Evolutionary conservation across 2,329 filamentous ascomycete genomes (phyloP), one percentile per base, ranked within the genome.

Genomic region (Aspergillus sp.): DNA sequence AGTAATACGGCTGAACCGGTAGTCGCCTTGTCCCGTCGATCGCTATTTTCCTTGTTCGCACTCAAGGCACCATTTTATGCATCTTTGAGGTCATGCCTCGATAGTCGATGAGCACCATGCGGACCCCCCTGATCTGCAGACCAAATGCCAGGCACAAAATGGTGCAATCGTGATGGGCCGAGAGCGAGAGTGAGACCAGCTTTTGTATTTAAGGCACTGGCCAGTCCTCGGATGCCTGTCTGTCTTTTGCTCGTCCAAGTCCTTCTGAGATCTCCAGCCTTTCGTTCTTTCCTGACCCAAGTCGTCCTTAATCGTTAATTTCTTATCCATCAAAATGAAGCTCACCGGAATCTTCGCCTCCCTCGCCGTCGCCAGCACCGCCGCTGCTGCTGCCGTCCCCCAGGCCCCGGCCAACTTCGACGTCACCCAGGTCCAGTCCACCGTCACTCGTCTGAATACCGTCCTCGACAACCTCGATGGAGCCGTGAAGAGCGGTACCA

Each of bases 341-440:
- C 69, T 74, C 68, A 69, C 70, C 62, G 68, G 68, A 65, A 62
- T 75, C 52, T 48, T 68, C 41, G 55, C 68, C 53, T 68, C 71
- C 37, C 61, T 75, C 24, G 70, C 70, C 43, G 43, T 74, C 52
- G 68, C 67, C 54, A 62, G 70, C 61, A 57, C 66, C 59, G 67
- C 66, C 46, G 68, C 66, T 40, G 65, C 70, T 31, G 66, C 65
- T 35, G 70, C 69, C 44, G 59, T 74, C 31, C 71, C 72, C 2
- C 6, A 8, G 27, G 9, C 27, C 6, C 6, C 27, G 27, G 9
- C 27, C 11, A 45, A 39, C 46, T 31, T 52, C n/a, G 39, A 55
- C 50, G 39, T 49, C 31, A 53, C 54, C 23, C 27, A 52, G 27
- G 37, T 66, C 45, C 48, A 60, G 37, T 45, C 49, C 27, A 55